These are phyloP conservation scores for Triticum turgidum DNA, from an alignment of 176 grass and related monocot species.

Conservation along the genomic window DNA sequence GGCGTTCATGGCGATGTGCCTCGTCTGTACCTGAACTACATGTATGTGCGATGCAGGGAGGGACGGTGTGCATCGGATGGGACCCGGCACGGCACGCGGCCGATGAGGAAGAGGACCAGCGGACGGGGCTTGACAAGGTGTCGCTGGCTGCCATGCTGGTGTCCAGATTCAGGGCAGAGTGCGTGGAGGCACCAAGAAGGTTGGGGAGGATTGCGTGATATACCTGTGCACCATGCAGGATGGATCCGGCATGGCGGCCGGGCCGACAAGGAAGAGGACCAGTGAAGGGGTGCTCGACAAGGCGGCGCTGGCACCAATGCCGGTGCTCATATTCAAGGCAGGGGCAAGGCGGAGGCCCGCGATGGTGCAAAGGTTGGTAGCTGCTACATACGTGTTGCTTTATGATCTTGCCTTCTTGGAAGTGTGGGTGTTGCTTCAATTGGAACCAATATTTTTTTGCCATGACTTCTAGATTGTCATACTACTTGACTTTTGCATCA, in stretches of 20 bases:
- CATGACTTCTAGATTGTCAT: background rate
- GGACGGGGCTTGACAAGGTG: slow-evolving; percentile 35
- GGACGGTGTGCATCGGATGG: slow-evolving; percentile 43
- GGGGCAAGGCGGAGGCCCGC: too few species aligned
- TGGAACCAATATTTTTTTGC: background rate
- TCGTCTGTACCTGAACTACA: slow-evolving; percentile 54
- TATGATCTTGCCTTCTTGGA: background rate
- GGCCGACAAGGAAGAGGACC: background rate
- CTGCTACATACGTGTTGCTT: background rate
- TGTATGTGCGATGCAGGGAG: slow-evolving; percentile 45
- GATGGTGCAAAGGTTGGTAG: slow-evolving; percentile 13
- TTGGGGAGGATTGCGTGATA: slow-evolving; percentile 34
- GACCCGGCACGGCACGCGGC: background rate
- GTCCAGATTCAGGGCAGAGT: background rate
- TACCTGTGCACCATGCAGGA: slow-evolving; percentile 47
- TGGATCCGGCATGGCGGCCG: background rate
- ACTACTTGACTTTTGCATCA: background rate
- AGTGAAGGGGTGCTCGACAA: slow-evolving; percentile 26
- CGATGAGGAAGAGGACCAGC: background rate
- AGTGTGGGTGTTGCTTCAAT: background rate
- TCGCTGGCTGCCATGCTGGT: slow-evolving; percentile 46
- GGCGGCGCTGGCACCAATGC: slow-evolving; percentile 40
- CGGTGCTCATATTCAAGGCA: slow-evolving; percentile 10
- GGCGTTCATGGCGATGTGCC: slow-evolving; percentile 53
- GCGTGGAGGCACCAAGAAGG: background rate